Base-by-base conservation (phyloP, 2,329 filamentous ascomycete genomes). In the Epichloe gansuensis region DNA sequence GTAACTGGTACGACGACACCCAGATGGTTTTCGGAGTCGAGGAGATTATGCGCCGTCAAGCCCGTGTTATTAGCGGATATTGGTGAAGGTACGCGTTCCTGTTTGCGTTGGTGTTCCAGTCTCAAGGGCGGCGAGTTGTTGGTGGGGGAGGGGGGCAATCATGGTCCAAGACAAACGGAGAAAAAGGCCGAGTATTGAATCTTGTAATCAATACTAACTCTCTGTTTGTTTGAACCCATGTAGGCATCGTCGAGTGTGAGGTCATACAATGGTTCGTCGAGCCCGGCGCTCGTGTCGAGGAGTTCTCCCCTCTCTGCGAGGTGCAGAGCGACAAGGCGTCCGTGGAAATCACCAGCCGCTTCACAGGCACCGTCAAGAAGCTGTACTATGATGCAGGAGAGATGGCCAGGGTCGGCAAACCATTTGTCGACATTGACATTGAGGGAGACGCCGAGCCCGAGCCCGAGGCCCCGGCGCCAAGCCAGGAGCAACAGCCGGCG, bases 251-350 rank as follows among this genome's bases (percentile, higher is more conserved):
- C 65, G 93, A 98, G 72, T 95, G 93, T 64, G 93, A 98, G 70
- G 88, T 98, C 63, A 97, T 97, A 63, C 93, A 98, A 74, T 98
- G 93, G 93, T 98, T 97, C 67, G 91, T 98, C 58, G 86, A 96
- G 70, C 89, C 94, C 48, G 91, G 90, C 53, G 93, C 93, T 38
- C 84, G 87, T 53, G 90, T 98, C 61, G 90, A 98, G 72, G 91
- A 98, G 73, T 98, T 95, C 78, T 93, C 94, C 60, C 93, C 91
- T 54, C 78, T 98, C 46, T 98, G 93, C 71, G 93, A 98, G 72
- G 94, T 98, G 44, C 93, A 97, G 68, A 96, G 90, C 62, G 93
- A 98, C 72, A 98, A 98, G 70, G 93, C 93, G 48, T 81, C 81
- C 1, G 80, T 84, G 23, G 79, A 97, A 76, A 98, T 98, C 60